Evolutionary conservation across 306 rosid genomes (phyloP).

Genomic region (Pterocarpus santalinus): DNA sequence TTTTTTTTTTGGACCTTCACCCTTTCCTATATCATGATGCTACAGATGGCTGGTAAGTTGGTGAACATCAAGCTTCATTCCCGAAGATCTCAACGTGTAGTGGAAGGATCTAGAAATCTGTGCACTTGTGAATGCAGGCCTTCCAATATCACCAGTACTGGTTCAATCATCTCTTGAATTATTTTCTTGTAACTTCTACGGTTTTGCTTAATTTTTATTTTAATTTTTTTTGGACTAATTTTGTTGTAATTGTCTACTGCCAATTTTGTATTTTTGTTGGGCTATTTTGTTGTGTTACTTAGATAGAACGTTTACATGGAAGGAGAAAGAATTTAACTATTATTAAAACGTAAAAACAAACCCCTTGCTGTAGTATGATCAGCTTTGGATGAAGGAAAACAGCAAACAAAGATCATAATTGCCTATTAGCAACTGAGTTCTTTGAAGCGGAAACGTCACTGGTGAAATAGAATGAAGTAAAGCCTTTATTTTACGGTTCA

Average conservation of each 20-base stretch:
- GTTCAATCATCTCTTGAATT: slow-evolving; percentile 37
- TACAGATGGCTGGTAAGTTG: slow-evolving; percentile 92
- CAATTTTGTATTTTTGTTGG: slow-evolving; percentile 30
- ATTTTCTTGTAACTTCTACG: slow-evolving; percentile 24
- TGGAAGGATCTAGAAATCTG: slow-evolving; percentile 79
- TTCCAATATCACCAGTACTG: slow-evolving; percentile 57
- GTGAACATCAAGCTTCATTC: slow-evolving; percentile 85
- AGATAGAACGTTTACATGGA: neutral
- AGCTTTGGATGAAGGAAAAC: neutral
- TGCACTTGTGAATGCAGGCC: slow-evolving; percentile 84
- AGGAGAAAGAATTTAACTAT: slow-evolving; percentile 6
- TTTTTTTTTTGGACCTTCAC: too few relatives aligned
- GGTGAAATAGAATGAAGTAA: slow-evolving; percentile 3
- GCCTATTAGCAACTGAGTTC: neutral
- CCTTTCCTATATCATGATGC: slow-evolving; percentile 7
- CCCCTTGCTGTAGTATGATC: neutral
- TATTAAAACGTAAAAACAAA: neutral
- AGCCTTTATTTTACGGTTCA: neutral
- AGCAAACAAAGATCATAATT: neutral
- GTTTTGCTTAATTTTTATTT: slow-evolving; percentile 8
- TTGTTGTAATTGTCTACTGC: slow-evolving; percentile 27
- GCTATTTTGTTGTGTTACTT: slow-evolving; percentile 39
- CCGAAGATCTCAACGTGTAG: slow-evolving; percentile 87
- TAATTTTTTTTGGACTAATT: slow-evolving; percentile 3
- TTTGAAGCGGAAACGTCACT: neutral